A percentile compares a stretch with the other conserved stretches of the same genome.
Evolutionary conservation across 2,329 filamentous ascomycete species (phyloP).

Genomic region (Nothomitra cinnamomea): DNA sequence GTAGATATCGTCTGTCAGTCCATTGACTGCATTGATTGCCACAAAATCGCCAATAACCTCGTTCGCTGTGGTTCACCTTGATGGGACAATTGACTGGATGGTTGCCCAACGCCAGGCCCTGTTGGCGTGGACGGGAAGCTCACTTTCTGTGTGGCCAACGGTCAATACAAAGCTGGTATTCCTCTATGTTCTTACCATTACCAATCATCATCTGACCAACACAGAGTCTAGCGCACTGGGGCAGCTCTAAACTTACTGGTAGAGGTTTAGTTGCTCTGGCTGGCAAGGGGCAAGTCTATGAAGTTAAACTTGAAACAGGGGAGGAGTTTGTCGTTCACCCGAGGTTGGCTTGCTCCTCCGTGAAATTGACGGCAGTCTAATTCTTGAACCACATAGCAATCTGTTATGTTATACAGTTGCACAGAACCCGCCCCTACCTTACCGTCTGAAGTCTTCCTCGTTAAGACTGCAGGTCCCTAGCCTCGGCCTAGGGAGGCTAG

Average conservation of each 20-base stretch:
- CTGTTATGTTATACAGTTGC: conserved; percentile 79
- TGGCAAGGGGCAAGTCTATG: conserved; percentile 78
- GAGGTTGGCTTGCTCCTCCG: conserved; percentile 24
- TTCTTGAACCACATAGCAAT: conserved; percentile 35
- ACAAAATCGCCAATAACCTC: conserved; percentile 76
- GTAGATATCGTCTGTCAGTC: conserved; percentile 68
- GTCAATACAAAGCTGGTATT: conserved; percentile 52
- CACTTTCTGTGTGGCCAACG: conserved; percentile 56
- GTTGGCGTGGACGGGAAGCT: conserved; percentile 93
- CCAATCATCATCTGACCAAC: conserved; percentile 21
- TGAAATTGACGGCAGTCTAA: background rate
- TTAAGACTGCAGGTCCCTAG: conserved; percentile 64
- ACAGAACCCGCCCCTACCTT: conserved; percentile 58
- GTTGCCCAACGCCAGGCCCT: conserved; percentile 72
- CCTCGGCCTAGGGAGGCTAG: conserved; percentile 40
- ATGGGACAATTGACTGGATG: conserved; percentile 93
- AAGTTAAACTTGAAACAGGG: conserved; percentile 60
- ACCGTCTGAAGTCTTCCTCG: conserved; percentile 65
- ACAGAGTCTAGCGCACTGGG: conserved; percentile 69
- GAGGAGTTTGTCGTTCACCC: conserved; percentile 89
- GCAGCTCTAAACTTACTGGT: conserved; percentile 74
- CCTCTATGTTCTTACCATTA: background rate
- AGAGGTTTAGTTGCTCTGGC: conserved; percentile 72
- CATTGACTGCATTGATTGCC: conserved; percentile 74
- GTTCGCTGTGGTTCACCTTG: conserved; percentile 73